Evolutionary conservation across 1,284 basidiomycete species (phyloP), one percentile per base, ranked within the genome.

Genomic region (Coniophora puteana): DNA sequence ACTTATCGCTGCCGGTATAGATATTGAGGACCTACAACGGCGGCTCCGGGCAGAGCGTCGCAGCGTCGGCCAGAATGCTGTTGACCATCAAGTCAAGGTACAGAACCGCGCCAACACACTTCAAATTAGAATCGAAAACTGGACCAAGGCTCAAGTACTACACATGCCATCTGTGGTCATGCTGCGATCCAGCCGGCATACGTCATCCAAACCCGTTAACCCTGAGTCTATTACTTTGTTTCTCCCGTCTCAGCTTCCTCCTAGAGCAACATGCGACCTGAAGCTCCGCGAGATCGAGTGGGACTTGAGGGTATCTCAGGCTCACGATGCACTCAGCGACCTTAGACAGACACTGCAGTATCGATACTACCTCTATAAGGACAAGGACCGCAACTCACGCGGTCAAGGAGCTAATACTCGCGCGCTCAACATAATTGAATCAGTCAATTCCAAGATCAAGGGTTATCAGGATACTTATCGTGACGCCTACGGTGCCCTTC

Each of bases 21-120:
- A 40, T 4, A 18, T 40, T 3, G 34, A 40, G 23, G 38, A 40
- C 8, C 38, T 22, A 10, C 38, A 40, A 40, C 8, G 2, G 5
- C 17, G 8, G 21, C 20, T 40, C 18, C 22, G 25, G 20, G 17
- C 14, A 5, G 4, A 40, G 5, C 33, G 7, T 17, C n/a, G 33
- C n/a, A 24, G 29, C 18, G 21, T 40, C 4, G 12, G 38, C 36
- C 20, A 37, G 0, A 31, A 40, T 3, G 6, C 35, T 8, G 36
- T 17, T 0, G 35, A 40, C 2, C 36, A 38, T 38, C 34, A 38
- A 24, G 38, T 24, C 22, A 40, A 23, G 14, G 5, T 38, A 8
- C 3, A 38, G 20, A 20, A 40, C n/a, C 38, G 3, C 13, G 25
- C 21, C 18, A 40, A 40, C 33, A 34, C 33, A 17, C 33, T 40